Percentiles rank a stretch among this genome's conserved stretches.
These are phyloP conservation scores for Chrysanthemum seticuspe DNA, from an alignment of 129 eudicot species.

Conservation along the genomic window DNA sequence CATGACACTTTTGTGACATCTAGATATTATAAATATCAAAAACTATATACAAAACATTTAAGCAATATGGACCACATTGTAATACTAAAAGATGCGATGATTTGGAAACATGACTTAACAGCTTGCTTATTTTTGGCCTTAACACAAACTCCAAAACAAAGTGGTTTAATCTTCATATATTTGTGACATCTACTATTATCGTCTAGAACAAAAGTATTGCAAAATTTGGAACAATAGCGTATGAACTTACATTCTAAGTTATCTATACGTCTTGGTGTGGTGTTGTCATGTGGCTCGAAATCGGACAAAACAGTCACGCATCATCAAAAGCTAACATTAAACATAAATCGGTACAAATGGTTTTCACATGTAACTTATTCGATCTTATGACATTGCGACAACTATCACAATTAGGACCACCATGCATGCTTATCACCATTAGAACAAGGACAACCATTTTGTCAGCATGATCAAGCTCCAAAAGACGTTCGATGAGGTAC, in stretches of 20 bases:
- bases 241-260: background rate
- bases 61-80: constrained; percentile 10
- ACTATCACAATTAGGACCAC: background rate
- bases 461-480: no score
- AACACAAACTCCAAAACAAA: constrained; percentile 20
- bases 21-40: no score
- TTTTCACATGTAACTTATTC: no score
- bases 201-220: constrained; percentile 1
- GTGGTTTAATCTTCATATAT: background rate
- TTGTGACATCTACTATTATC: background rate
- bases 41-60: background rate
- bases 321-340: no score
- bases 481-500: no score
- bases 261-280: no score
- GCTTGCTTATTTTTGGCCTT: constrained; percentile 27
- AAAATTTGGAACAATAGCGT: background rate
- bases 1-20: no score
- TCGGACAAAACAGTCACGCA: no score
- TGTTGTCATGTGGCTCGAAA: no score
- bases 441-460: no score
- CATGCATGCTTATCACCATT: background rate
- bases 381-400: no score
- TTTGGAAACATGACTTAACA: constrained; percentile 12
- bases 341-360: no score
- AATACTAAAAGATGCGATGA: background rate